Conservation (phyloP, 2,329 filamentous ascomycete species). For the Diplocarpon rosae region DNA sequence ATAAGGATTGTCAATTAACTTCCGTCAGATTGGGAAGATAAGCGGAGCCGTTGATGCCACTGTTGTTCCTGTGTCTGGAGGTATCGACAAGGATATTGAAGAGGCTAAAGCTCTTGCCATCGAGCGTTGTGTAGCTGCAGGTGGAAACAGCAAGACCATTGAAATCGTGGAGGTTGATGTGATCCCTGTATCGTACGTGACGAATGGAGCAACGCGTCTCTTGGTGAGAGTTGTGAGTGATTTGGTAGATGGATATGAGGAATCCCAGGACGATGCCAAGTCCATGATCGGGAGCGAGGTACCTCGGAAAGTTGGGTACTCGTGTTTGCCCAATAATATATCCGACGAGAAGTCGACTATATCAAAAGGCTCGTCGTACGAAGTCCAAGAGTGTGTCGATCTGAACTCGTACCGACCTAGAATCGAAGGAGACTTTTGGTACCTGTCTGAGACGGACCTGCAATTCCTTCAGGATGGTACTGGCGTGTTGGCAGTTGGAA, state of each 20-base stretch:
- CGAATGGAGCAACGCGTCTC: constrained; percentile 22
- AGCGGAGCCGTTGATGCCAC: constrained; percentile 22
- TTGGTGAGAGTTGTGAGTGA: constrained; percentile 25
- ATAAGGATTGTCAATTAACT: not conserved
- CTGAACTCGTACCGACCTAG: constrained; percentile 31
- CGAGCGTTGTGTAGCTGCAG: constrained; percentile 21
- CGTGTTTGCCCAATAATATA: not conserved
- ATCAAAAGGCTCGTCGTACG: constrained; percentile 21
- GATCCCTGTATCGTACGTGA: constrained; percentile 24
- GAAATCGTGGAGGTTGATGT: constrained; percentile 24
- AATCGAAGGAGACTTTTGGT: constrained; percentile 42
- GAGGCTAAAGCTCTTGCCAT: constrained; percentile 19
- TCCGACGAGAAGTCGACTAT: not conserved
- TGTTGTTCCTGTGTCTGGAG: constrained; percentile 17
- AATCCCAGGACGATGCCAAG: constrained; percentile 4
- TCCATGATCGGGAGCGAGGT: not conserved
- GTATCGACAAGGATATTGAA: constrained; percentile 20
- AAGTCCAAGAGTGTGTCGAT: constrained; percentile 17
- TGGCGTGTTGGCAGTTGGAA: constrained; percentile 50
- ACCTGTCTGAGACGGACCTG: constrained; percentile 46
- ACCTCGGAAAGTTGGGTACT: no score
- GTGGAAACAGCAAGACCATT: constrained; percentile 20
- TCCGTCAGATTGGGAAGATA: constrained; percentile 22
- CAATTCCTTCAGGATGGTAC: constrained; percentile 46
- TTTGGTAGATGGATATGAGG: constrained; percentile 15